Evolutionary conservation across 495 filamentous ascomycete genomes (phyloP), one percentile per base, ranked within the genome.

Genomic region (Filosporella fistucella): DNA sequence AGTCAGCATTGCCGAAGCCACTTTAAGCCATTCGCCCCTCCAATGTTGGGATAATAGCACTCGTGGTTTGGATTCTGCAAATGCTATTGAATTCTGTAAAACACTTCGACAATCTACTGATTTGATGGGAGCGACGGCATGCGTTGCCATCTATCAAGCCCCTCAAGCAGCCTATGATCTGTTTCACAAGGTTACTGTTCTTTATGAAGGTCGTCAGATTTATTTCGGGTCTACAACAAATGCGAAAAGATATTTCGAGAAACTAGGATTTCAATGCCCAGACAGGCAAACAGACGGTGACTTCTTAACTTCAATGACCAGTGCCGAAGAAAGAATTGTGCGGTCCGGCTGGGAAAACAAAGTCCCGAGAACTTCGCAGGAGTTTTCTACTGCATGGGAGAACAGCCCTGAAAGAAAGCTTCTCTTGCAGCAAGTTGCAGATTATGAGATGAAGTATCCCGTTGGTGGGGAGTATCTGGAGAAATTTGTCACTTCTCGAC

Each of bases 1-100:
- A 47, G 84, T 89, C 37, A 86, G 79, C 61, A 89, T 91, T 52
- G 81, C 85, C 2, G 87, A 91, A 52, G 72, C 72, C 46, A 72
- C 74, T 4, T 64, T 88, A n/a, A 80, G 78, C 28, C 72, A 73
- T 6, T 65, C 16, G 69, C 23, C 66, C 71, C 4, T 61, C 77
- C 18, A 71, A 35, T 71, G 69, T 40, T 79, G 71, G 71, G 77
- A 79, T 45, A 77, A 66, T 29, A 63, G 61, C 47, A 77, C 75
- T 0, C 60, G 71, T 13, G 76, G 74, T 5, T 68, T 79, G 1
- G 75, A 77, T 51, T 64, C 61, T 35, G 57, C 69, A 1, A 74
- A 63, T 7, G 72, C 76, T 2, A 58, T 68, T 22, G 60, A 65
- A n/a, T 77, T 76, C 33, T 63, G 72, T 32, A 49, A 67, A 25